phyloP scores from a whole-genome alignment of 164 flowering plant species.

The Sedum album region DNA sequence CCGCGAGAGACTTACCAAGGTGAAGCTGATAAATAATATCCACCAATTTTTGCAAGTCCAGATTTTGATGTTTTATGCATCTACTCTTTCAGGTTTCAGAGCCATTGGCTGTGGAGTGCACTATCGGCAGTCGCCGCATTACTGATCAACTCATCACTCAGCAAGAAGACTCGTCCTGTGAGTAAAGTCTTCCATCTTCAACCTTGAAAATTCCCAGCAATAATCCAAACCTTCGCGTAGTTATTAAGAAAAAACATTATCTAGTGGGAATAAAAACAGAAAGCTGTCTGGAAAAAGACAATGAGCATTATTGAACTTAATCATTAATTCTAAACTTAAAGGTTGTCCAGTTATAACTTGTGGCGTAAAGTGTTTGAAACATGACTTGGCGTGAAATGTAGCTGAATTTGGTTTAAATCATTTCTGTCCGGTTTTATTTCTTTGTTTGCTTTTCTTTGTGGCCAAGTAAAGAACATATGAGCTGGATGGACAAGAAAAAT shows the following conservation, averaged over 20 bases:
- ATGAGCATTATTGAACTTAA: not conserved
- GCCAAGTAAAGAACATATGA: conserved; percentile 1
- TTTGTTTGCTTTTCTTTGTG: not conserved
- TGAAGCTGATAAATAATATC: not conserved
- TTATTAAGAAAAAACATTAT: not conserved
- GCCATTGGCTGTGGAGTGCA: conserved; percentile 40
- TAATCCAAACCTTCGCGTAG: not conserved
- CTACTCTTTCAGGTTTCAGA: conserved; percentile 39
- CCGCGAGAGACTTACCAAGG: conserved; percentile 57
- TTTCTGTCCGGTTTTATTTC: not conserved
- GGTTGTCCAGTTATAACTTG: not conserved
- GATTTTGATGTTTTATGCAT: not conserved
- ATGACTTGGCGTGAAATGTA: not conserved
- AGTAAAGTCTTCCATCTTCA: conserved; percentile 9
- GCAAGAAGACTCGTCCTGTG: conserved; percentile 54
- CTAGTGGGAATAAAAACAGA: not conserved
- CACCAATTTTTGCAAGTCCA: not conserved
- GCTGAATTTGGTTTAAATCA: not conserved
- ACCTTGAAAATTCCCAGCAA: no score
- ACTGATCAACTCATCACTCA: conserved; percentile 44
- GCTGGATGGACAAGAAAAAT: not conserved
- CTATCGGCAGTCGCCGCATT: conserved; percentile 32
- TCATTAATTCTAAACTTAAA: not conserved
- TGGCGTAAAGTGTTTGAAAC: not conserved
- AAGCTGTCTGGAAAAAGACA: not conserved